Conservation (phyloP, 2,329 filamentous ascomycete genomes). For the Verticillium nonalfalfae region DNA sequence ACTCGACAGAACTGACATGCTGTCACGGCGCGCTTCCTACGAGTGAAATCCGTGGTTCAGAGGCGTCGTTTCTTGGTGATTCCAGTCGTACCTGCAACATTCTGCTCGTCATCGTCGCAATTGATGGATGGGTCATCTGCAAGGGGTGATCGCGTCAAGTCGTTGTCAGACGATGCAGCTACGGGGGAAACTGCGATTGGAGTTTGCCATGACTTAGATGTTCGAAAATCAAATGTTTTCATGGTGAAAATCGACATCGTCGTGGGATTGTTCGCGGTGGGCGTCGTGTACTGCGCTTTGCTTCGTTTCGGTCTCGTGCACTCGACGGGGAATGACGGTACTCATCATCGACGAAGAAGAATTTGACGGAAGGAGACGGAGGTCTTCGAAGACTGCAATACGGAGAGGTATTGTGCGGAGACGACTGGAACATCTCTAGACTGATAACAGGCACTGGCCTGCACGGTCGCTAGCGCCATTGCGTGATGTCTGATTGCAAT, state of each 20-base stretch:
- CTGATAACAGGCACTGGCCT: background rate
- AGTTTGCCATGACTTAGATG: background rate
- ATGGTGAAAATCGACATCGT: background rate
- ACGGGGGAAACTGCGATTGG: too few species aligned
- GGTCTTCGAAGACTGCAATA: background rate
- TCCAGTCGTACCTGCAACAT: background rate
- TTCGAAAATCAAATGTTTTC: background rate
- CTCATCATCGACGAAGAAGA: background rate
- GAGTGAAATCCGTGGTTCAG: background rate
- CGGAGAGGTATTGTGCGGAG: background rate
- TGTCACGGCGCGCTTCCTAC: slow-evolving; percentile 4
- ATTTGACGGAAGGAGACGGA: background rate
- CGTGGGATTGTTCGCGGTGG: background rate
- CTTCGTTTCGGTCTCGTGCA: background rate
- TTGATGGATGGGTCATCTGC: background rate
- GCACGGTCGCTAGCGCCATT: background rate
- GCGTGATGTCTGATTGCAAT: background rate
- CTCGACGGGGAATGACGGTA: background rate
- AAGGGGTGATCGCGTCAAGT: background rate
- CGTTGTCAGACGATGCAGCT: background rate
- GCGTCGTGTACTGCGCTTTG: background rate
- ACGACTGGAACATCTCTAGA: background rate
- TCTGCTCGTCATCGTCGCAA: background rate
- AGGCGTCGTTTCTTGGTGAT: background rate
- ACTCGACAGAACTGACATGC: slow-evolving; percentile 8